Evolutionary conservation across 2,329 filamentous ascomycete species (phyloP).

Genomic region (Teratosphaeria gauchensis): DNA sequence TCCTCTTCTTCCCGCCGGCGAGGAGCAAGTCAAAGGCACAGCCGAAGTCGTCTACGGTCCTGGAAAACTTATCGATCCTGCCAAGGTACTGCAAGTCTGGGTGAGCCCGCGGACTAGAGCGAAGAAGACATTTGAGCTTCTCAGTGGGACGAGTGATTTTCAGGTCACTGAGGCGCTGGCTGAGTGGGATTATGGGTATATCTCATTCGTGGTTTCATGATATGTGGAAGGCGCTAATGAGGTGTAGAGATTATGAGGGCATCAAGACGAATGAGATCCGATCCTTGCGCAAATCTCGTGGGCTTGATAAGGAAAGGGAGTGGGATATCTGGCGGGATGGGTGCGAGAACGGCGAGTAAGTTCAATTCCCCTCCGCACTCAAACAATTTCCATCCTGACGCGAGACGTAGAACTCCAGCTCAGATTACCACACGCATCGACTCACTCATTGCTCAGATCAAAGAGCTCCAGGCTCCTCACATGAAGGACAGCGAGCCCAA

Average conservation of each 20-base stretch:
- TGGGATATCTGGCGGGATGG: conserved; percentile 93
- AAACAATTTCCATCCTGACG: neutral
- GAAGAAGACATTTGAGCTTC: conserved; percentile 39
- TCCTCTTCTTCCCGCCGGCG: conserved; percentile 70
- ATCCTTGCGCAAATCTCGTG: conserved; percentile 48
- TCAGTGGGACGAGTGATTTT: conserved; percentile 27
- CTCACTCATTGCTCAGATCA: conserved; percentile 61
- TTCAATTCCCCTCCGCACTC: neutral
- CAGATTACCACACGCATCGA: conserved; percentile 65
- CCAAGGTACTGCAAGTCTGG: conserved; percentile 38
- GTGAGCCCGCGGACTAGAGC: conserved; percentile 44
- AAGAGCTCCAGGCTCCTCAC: conserved; percentile 45
- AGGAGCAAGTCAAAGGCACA: conserved; percentile 46
- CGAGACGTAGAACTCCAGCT: conserved; percentile 47
- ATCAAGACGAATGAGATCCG: conserved; percentile 63
- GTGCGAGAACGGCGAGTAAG: conserved; percentile 73
- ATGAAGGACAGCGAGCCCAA: conserved; percentile 37
- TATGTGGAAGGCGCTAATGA: conserved; percentile 27
- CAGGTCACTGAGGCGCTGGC: conserved; percentile 59
- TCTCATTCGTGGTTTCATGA: conserved; percentile 21
- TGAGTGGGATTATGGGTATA: conserved; percentile 69
- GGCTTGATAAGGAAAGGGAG: conserved; percentile 39
- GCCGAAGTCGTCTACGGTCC: conserved; percentile 39
- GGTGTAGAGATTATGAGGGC: conserved; percentile 55
- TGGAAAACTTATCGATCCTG: conserved; percentile 43